Base-by-base conservation (phyloP, 108 stramenopile genomes). In the Thalassiosira profunda region DNA sequence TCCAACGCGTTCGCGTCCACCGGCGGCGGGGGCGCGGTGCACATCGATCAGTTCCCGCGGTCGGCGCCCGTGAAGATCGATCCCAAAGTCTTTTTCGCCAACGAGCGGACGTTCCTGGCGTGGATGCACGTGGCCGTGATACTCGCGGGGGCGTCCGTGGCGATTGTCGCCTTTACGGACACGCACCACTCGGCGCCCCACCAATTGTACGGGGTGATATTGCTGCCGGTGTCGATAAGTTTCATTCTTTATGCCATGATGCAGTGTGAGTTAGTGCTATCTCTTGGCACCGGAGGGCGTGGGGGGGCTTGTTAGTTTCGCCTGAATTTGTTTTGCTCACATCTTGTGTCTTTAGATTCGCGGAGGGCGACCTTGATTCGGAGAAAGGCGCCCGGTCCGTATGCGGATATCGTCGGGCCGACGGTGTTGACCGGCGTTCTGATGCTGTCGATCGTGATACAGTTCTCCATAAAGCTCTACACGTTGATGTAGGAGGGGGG, bases 21-120 rank as follows among this genome's bases (percentile, higher is more conserved):
- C 10, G 47, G 25, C 18, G 61, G 68, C 42, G 20, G 10, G 34
- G 52, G 29, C 23, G 37, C 18, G 25, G 15, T 20, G n/a, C 63
- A 21, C 4, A 5, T 60, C 23, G 62, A 43, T 26, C 24, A 44
- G 18, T 17, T 67, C 31, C 49, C 60, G 48, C 72, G 74, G n/a
- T 62, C 63, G 45, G 67, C 71, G 8, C 81, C 84, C 36, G 66
- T 84, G 49, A 85, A 92, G 80, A 63, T 93, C 24, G 95, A 98
- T 47, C 97, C 95, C 58, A 90, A 86, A 73, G 92, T 92, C 17
- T 96, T 93, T 65, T 96, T 96, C 77, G 97, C 97, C 45, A 98
- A 98, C 63, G 98, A 99, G 53, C 84, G 98, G 17, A 99, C 98
- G 0, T 97, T 99, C 65, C 59, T 99, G 61, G 91, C 94, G 14